Evolutionary conservation across 1,284 basidiomycete species (phyloP).

Genomic region (Pterulicium gracile): DNA sequence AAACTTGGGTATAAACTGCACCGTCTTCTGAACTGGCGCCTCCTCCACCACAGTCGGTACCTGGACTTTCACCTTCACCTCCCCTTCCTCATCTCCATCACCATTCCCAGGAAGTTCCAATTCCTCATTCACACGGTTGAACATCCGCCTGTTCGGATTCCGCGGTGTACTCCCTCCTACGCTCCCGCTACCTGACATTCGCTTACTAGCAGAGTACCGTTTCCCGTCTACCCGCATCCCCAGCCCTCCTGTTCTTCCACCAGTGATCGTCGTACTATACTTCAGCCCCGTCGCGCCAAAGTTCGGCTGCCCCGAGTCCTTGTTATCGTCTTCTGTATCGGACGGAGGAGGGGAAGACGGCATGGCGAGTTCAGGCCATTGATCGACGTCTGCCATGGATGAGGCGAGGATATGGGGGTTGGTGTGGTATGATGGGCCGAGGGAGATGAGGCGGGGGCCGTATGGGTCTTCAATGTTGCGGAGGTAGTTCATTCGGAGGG

Average conservation of each 20-base stretch:
- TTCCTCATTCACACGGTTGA: slow-evolving; percentile 9
- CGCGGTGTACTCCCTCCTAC: slow-evolving; percentile 22
- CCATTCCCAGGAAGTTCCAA: slow-evolving; percentile 10
- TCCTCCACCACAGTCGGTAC: slow-evolving; percentile 29
- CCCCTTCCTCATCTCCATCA: slow-evolving; percentile 14
- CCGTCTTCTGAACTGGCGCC: slow-evolving; percentile 32
- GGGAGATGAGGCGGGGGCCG: slow-evolving; percentile 68
- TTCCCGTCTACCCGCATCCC: slow-evolving; percentile 62
- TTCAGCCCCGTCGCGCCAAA: slow-evolving; percentile 51
- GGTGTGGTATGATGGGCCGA: slow-evolving; percentile 58
- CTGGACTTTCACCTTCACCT: slow-evolving; percentile 25
- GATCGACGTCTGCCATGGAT: slow-evolving; percentile 62
- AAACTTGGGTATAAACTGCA: slow-evolving; percentile 62
- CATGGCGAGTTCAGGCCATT: slow-evolving; percentile 76
- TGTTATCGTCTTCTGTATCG: slow-evolving; percentile 37
- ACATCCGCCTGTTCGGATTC: slow-evolving; percentile 19
- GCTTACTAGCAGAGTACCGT: slow-evolving; percentile 36
- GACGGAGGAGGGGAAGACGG: slow-evolving; percentile 59
- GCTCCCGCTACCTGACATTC: slow-evolving; percentile 26
- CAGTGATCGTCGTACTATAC: slow-evolving; percentile 83
- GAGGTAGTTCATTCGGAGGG: slow-evolving; percentile 77
- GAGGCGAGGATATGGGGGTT: slow-evolving; percentile 79
- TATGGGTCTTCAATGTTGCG: slow-evolving; percentile 80
- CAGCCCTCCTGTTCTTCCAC: slow-evolving; percentile 44
- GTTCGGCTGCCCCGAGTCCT: slow-evolving; percentile 36